Evolutionary conservation across 2,329 filamentous ascomycete genomes (phyloP), one percentile per base, ranked within the genome.

Genomic region (Conoideocrella luteorostrata): DNA sequence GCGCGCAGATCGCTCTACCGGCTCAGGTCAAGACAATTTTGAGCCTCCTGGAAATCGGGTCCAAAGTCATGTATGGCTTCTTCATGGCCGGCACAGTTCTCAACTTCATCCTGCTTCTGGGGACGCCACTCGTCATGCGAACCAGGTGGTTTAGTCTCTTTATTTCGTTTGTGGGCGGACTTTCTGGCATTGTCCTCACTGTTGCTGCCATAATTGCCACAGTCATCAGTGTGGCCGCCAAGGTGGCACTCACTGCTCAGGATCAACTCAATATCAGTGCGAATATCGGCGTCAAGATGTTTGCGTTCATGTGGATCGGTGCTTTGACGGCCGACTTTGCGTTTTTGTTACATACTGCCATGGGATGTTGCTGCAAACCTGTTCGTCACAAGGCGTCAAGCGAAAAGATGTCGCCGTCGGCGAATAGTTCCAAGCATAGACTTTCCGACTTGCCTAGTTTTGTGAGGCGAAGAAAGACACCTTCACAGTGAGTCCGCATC

Each of bases 261-360:
- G 74, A 75, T 3, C 80, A 86, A 46, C 70, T 96, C 41, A 93
- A 95, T 62, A 89, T 96, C 53, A 61, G 67, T 9, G 86, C 83
- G 3, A 66, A 74, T 3, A 69, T 95, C 26, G 89, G 89, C 5
- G 65, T 62, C 28, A 74, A 79, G 52, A 90, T 95, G 85, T 78
- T 95, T 56, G 84, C 69, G 0, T 94, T 95, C 58, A 91, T 95
- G 84, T 97, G 91, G 90, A 76, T 88, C 22, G 86, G 84, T 0
- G 75, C 81, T 0, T 78, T 72, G 0, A 78, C 83, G 47, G 77
- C 78, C 2, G 65, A 88, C 5, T 56, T 90, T 17, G 83, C 84
- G 0, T 90, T 86, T 55, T 60, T 85, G 24, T 69, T 94, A 17
- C 87, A 94, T 61, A 68, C 84, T 22, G 79, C 82, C 24, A 74